A percentile compares a stretch with the other conserved stretches of the same genome.
Conservation (phyloP, 805 yeast genomes). For the Cyberlindnera nakhonratchasimensis region DNA sequence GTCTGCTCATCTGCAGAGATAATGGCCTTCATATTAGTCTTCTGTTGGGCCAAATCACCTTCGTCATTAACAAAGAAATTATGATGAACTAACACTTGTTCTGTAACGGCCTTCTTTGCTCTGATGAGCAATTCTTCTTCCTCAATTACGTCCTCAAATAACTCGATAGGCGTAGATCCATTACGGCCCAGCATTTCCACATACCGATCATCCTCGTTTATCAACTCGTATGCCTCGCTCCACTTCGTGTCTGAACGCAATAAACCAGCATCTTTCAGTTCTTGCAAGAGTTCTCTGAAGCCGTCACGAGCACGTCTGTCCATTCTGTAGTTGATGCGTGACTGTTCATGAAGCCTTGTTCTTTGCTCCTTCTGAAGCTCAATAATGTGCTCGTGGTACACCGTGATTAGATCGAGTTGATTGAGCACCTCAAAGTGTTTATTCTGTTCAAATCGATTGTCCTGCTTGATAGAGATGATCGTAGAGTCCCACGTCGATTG, state of each 20-base stretch:
- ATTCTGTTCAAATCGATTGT: slow-evolving; percentile 55
- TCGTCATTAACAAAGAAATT: slow-evolving; percentile 26
- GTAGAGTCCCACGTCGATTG: slow-evolving; percentile 23
- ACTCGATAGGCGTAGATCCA: slow-evolving; percentile 75
- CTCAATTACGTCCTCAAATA: slow-evolving; percentile 72
- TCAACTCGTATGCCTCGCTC: slow-evolving; percentile 46
- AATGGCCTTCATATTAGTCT: slow-evolving; percentile 14
- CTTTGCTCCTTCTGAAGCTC: slow-evolving; percentile 29
- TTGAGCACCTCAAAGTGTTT: slow-evolving; percentile 50
- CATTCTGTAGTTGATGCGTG: slow-evolving; percentile 42
- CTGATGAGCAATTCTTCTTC: slow-evolving; percentile 53
- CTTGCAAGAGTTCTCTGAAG: slow-evolving; percentile 46
- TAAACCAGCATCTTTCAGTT: slow-evolving; percentile 30
- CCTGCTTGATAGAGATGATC: slow-evolving; percentile 27
- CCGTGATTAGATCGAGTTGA: slow-evolving; percentile 56
- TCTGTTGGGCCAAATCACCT: slow-evolving; percentile 17
- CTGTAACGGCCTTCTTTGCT: slow-evolving; percentile 57
- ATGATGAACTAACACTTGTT: slow-evolving; percentile 43
- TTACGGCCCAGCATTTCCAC: slow-evolving; percentile 62
- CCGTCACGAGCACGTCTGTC: slow-evolving; percentile 67
- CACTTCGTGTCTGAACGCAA: slow-evolving; percentile 56
- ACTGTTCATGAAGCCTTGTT: slow-evolving; percentile 23
- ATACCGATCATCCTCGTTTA: slow-evolving; percentile 57
- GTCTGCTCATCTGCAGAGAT: slow-evolving; percentile 25
- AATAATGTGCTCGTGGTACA: slow-evolving; percentile 39